phyloP scores from a whole-genome alignment of 2,329 filamentous ascomycete genomes.

The Pseudogymnoascus destructans region DNA sequence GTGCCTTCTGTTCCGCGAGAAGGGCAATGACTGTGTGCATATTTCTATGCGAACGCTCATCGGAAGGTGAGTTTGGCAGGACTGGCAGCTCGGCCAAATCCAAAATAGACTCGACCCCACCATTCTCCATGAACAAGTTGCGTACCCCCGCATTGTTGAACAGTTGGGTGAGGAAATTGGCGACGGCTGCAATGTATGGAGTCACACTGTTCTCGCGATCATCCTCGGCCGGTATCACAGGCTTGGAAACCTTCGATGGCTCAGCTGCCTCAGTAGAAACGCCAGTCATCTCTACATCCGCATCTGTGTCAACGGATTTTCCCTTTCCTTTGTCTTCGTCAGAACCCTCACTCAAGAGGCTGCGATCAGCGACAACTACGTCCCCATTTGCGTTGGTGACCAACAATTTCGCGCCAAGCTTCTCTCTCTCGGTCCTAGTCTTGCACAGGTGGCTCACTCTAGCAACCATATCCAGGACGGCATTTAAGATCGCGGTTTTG shows the following conservation, averaged over 20 bases:
- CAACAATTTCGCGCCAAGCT: conserved; percentile 70
- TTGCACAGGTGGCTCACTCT: conserved; percentile 65
- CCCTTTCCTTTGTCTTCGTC: conserved; percentile 30
- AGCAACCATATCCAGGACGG: conserved; percentile 80
- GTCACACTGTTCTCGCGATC: conserved; percentile 21
- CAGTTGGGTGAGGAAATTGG: conserved; percentile 52
- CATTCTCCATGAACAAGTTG: conserved; percentile 56
- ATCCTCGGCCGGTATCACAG: conserved; percentile 12
- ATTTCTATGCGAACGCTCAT: conserved; percentile 52
- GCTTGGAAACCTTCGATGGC: conserved; percentile 17
- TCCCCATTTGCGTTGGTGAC: conserved; percentile 45
- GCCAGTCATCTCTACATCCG: conserved; percentile 57
- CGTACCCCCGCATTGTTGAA: conserved; percentile 23
- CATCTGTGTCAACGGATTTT: conserved; percentile 30
- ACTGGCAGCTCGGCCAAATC: conserved; percentile 75
- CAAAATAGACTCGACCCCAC: conserved; percentile 71
- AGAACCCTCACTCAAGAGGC: conserved; percentile 19
- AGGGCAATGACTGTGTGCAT: conserved; percentile 63
- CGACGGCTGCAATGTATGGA: conserved; percentile 58
- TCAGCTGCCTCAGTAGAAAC: conserved; percentile 23
- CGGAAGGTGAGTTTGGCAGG: conserved; percentile 60
- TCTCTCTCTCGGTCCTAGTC: conserved; percentile 51
- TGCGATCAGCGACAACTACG: conserved; percentile 41
- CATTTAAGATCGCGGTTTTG: conserved; percentile 65
- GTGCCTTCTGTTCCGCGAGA: conserved; percentile 67